Evolutionary conservation across 2,329 filamentous ascomycete species (phyloP), one percentile per base, ranked within the genome.

Genomic region (Colletotrichum endophyticum): DNA sequence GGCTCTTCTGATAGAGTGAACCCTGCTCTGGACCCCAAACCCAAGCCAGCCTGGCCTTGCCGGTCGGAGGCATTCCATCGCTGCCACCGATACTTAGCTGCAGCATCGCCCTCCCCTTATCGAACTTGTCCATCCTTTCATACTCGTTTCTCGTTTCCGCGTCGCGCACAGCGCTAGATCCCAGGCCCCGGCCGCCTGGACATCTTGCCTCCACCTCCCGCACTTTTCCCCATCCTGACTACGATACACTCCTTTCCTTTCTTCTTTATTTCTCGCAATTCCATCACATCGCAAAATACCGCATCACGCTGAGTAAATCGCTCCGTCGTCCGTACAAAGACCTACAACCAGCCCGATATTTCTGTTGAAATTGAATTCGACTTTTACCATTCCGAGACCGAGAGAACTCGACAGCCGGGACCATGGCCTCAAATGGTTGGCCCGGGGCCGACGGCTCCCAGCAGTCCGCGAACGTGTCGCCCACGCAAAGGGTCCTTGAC

Each of bases 391-490:
- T 7, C 27, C 19, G 69, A 44, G 56, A 25, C 36, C 32, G 64
- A 62, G n/a, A 44, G 15, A n/a, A 30, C 19, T 36, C 28, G 49
- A 57, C 36, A 66, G 22, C 63, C 70, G 57, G 72, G 66, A 63
- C 69, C 69, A 79, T 79, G 78, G 77, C 78, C 57, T 72, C 82
- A 72, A 83, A 83, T 77, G 78, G 80, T 73, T 83, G 81, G 83
- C 78, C 82, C 75, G 82, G 83, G 66, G 76, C 76, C 66, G 83
- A 84, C 71, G 82, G 80, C 78, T 76, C 80, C 77, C 80, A 83
- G 72, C 73, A 57, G 22, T 63, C 73, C 5, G 12, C 39, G 22
- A 64, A 76, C 36, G 63, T 73, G 64, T 73, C 73, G 57, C 79
- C 79, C 68, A 77, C 72, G n/a, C 72, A 78, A 9, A 44, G 66